Evolutionary conservation across 1,284 basidiomycete species (phyloP).

Genomic region (Serendipita sp.): DNA sequence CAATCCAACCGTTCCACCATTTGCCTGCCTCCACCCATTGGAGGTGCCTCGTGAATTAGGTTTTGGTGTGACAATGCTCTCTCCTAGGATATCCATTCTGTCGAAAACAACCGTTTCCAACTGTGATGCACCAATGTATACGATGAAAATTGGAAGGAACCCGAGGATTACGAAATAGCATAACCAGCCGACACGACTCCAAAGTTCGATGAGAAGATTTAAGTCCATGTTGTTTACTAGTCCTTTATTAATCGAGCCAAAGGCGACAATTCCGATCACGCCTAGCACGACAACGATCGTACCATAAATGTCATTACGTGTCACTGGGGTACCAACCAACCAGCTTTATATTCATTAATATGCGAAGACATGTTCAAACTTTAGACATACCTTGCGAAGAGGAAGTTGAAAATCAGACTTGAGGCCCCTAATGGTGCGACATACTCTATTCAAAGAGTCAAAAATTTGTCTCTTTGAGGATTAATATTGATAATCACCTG

Average conservation of each 20-base stretch:
- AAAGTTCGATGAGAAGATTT: conserved; percentile 59
- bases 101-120: conserved; percentile 56
- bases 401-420: conserved; percentile 76
- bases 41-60: conserved; percentile 21
- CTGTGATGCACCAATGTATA: conserved; percentile 49
- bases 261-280: conserved; percentile 70
- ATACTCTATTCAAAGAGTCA: conserved; percentile 40
- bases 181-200: conserved; percentile 76
- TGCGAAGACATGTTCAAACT: conserved; percentile 6
- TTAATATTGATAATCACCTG: conserved; percentile 30
- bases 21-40: conserved; percentile 17
- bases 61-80: conserved; percentile 29
- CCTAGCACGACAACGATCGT: conserved; percentile 69
- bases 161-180: conserved; percentile 69
- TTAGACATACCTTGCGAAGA: conserved; percentile 58
- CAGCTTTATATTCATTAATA: neutral
- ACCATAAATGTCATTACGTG: conserved; percentile 66
- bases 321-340: conserved; percentile 69
- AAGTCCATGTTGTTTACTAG: conserved; percentile 56
- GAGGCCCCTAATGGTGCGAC: conserved; percentile 73
- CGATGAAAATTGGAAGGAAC: conserved; percentile 44
- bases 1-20: conserved; percentile 12
- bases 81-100: conserved; percentile 46
- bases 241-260: conserved; percentile 70
- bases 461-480: neutral